Evolutionary conservation across 2,329 filamentous ascomycete species (phyloP), one percentile per base, ranked within the genome.

Genomic region (Aspergillus spinulosporus): DNA sequence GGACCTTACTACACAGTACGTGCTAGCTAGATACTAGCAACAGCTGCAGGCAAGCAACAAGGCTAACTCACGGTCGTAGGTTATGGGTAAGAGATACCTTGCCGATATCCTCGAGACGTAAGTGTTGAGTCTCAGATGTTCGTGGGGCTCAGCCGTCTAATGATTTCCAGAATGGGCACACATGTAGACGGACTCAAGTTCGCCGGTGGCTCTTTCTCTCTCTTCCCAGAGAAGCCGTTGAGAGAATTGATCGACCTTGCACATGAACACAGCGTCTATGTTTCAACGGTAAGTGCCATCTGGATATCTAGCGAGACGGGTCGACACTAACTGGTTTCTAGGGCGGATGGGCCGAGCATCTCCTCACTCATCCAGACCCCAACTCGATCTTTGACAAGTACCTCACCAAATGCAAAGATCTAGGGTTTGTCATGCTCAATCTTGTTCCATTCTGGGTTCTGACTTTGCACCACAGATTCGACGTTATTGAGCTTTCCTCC

Each of bases 151-250:
- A 40, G 21, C 21, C 6, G 15, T 15, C n/a, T 31, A 46, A 31
- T 32, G 44, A 9, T 44, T 15, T 5, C 4, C 58, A 80, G 76
- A 3, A 82, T 83, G 80, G 80, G 79, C 0, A 69, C 77, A 21
- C 78, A 83, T 66, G 75, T 83, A 3, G 80, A 83, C 62, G 81
- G 81, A 0, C 71, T 84, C 47, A 83, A 84, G 58, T 83, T 84
- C 62, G 79, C 80, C 0, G 80, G 80, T 58, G 77, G 80, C 2
- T 80, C 79, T 0, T 83, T 83, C 66, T 77, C 78, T 2, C 69
- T 82, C 3, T 80, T 82, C 59, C 72, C 76, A 4, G 79, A 81
- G 61, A 70, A 68, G 49, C 66, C 67, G 39, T 64, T 82, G 49
- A 72, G 74, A 39, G 78, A 80, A 66, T 62, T 82, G 54, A 74